These are phyloP conservation scores for Fagus sylvatica DNA, from an alignment of 306 rosid species.

Conservation along the genomic window DNA sequence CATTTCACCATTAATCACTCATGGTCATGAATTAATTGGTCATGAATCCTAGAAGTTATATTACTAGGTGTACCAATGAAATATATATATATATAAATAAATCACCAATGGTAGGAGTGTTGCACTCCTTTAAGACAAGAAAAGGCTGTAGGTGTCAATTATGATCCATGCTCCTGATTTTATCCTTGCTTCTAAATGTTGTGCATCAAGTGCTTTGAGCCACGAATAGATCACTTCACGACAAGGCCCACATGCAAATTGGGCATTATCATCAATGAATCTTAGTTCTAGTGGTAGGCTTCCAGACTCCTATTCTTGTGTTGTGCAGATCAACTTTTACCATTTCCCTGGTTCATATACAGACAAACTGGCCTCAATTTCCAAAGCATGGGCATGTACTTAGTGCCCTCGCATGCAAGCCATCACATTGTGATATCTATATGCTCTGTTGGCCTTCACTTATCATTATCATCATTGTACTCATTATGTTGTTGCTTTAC, in stretches of 20 bases:
- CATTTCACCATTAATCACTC: too few species aligned
- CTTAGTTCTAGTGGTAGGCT: neutral
- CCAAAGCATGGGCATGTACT: neutral
- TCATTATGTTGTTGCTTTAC: neutral
- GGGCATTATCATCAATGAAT: neutral
- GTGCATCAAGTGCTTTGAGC: neutral
- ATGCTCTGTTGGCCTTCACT: neutral
- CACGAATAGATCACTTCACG: neutral
- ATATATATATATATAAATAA: too few species aligned
- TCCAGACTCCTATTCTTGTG: neutral
- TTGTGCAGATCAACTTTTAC: neutral
- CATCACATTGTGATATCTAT: neutral
- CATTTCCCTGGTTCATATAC: neutral
- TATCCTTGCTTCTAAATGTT: neutral
- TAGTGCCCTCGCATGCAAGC: neutral
- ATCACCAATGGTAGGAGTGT: neutral
- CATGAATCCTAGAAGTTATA: too few species aligned
- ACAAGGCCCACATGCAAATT: neutral
- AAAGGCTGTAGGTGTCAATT: neutral
- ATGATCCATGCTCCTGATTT: neutral
- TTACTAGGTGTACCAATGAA: neutral
- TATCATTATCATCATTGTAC: neutral
- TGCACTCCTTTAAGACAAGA: neutral
- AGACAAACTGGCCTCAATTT: neutral
- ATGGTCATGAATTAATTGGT: too few species aligned